These are phyloP conservation scores for Glycine soja DNA, from an alignment of 306 rosid species.

Conservation along the genomic window DNA sequence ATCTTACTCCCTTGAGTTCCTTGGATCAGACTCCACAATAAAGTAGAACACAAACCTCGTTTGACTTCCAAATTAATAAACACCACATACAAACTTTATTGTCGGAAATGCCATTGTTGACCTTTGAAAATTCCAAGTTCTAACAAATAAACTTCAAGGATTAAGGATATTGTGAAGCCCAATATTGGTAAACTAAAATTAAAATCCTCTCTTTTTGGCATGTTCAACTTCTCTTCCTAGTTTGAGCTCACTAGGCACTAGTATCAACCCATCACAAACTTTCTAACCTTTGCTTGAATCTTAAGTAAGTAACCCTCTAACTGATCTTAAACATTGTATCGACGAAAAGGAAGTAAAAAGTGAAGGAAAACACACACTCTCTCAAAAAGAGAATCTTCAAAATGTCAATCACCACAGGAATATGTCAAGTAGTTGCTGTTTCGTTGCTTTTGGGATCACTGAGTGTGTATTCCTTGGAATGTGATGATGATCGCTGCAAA, in stretches of 20 bases:
- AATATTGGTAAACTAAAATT: constrained; percentile 20
- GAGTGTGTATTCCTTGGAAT: constrained; percentile 36
- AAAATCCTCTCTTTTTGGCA: constrained; percentile 15
- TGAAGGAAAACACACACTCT: background rate
- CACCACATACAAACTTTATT: constrained; percentile 30
- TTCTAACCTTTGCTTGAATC: constrained; percentile 41
- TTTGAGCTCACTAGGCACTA: constrained; percentile 20
- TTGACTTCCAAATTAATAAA: constrained; percentile 36
- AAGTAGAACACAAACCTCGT: constrained; percentile 34
- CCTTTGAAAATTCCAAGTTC: constrained; percentile 17
- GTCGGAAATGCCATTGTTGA: background rate
- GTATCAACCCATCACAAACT: constrained; percentile 22
- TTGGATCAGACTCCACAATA: constrained; percentile 36
- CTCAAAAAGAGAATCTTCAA: constrained; percentile 19
- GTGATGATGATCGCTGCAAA: constrained; percentile 46
- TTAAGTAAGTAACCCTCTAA: constrained; percentile 24
- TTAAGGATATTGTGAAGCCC: constrained; percentile 12
- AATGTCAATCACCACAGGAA: constrained; percentile 41
- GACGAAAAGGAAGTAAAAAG: background rate
- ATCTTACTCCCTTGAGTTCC: background rate
- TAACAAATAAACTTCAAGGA: background rate
- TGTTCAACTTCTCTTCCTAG: constrained; percentile 29
- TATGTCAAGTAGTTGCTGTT: constrained; percentile 19
- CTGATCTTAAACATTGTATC: background rate
- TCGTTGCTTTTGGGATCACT: constrained; percentile 43